Conservation (phyloP, 2,329 filamentous ascomycete genomes). For the Colletotrichum sp. region DNA sequence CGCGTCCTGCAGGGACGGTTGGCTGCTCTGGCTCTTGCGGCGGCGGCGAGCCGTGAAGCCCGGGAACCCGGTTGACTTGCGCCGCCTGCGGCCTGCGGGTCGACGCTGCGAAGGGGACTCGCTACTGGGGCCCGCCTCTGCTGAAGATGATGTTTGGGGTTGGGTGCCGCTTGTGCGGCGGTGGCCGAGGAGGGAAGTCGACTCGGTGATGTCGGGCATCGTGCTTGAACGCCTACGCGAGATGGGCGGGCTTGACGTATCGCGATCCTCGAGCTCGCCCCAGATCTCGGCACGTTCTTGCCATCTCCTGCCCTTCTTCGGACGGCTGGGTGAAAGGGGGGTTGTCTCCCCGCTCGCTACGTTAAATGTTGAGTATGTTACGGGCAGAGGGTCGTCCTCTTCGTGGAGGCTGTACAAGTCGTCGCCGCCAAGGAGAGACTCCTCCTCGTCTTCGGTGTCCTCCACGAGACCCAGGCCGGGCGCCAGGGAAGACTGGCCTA, state of each 20-base stretch:
- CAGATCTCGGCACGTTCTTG: conserved; percentile 81
- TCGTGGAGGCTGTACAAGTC: conserved; percentile 46
- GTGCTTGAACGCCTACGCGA: conserved; percentile 53
- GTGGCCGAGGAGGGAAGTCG: conserved; percentile 39
- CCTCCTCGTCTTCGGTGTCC: conserved; percentile 66
- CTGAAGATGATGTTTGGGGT: conserved; percentile 20
- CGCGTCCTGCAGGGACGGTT: conserved; percentile 51
- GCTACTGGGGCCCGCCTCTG: conserved; percentile 23
- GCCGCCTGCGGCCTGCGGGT: conserved; percentile 45
- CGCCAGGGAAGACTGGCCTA: conserved; percentile 72
- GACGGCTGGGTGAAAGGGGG: conserved; percentile 41
- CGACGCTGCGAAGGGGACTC: conserved; percentile 18
- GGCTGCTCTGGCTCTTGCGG: conserved; percentile 39
- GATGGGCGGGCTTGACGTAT: conserved; percentile 44
- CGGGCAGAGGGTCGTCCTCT: conserved; percentile 38
- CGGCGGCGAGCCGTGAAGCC: conserved; percentile 60
- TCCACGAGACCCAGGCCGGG: conserved; percentile 85
- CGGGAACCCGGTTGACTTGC: conserved; percentile 66
- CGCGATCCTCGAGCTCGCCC: conserved; percentile 83
- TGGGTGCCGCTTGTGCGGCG: conserved; percentile 25
- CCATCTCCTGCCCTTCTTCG: conserved; percentile 56
- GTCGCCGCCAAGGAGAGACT: conserved; percentile 55
- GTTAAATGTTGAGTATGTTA: conserved; percentile 54
- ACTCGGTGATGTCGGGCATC: conserved; percentile 45
- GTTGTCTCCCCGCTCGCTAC: conserved; percentile 40